phyloP scores from a whole-genome alignment of 2,329 filamentous ascomycete species.

The Curvularia hawaiiensis region DNA sequence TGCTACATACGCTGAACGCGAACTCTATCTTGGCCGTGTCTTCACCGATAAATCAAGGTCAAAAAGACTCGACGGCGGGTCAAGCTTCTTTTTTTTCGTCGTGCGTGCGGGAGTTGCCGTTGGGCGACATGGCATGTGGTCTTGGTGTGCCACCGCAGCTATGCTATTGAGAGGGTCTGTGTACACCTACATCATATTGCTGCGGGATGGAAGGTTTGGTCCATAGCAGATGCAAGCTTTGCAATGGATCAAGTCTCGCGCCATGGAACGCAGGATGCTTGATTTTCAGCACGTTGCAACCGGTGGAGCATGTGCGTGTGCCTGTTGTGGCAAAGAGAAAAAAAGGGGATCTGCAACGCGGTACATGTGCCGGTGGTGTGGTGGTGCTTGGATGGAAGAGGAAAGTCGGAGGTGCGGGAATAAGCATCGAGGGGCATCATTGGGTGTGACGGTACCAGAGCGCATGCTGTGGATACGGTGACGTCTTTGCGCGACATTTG shows the following conservation, averaged over 20 bases:
- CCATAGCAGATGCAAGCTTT: not conserved
- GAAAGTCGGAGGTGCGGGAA: not conserved
- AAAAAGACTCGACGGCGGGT: not conserved
- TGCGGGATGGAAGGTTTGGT: no score
- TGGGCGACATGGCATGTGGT: not conserved
- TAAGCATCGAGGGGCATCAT: not conserved
- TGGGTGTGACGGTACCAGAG: not conserved
- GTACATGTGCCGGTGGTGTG: not conserved
- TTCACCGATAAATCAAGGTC: not conserved
- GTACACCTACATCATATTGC: not conserved
- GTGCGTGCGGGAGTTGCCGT: not conserved
- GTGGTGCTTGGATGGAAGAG: not conserved
- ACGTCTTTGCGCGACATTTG: not conserved
- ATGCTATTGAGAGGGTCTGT: not conserved
- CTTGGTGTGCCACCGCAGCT: not conserved
- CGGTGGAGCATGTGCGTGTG: not conserved
- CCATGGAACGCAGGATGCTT: not conserved
- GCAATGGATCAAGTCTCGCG: not conserved
- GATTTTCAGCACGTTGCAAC: not conserved
- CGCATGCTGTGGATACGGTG: not conserved
- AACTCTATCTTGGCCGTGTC: not conserved
- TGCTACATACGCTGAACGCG: not conserved
- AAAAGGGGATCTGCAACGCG: not conserved
- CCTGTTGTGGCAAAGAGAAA: not conserved
- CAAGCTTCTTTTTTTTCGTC: not conserved